Base-by-base conservation (phyloP, 208 protist species). In the Trypanosoma boissoni region DNA sequence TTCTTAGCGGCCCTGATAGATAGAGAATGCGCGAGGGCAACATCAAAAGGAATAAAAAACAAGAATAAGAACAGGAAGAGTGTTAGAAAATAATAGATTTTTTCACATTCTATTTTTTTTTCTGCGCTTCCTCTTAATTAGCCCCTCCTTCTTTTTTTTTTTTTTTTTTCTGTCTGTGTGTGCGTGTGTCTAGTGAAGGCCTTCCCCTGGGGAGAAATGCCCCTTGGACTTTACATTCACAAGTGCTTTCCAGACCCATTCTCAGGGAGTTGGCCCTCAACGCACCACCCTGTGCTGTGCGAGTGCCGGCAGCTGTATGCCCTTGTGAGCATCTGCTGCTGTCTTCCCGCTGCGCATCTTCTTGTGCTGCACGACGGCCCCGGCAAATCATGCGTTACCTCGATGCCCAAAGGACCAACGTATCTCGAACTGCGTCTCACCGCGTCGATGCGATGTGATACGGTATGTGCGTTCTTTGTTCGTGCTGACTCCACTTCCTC, bases 261-360 rank as follows among this genome's bases (percentile, higher is more conserved):
- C 45, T 78, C 85, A 0, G 48, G 71, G 20, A 83, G 90, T 26
- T 95, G 88, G 88, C 85, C 85, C 0, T 68, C 72, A 24, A 92
- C 85, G 10, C 55, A 70, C 44, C 83, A 92, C 50, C 80, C 82
- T 2, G 75, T 86, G n/a, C 73, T 77, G 2, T 89, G 80, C 54
- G 85, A 95, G 58, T 91, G 82, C 55, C 77, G 76, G 21, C 84
- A 95, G 70, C 68, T 95, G 18, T 95, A 95, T 65, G 76, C 75
- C 10, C 81, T 95, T 0, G 88, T 92, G 20, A 81, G 73, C 28
- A 58, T 92, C 21, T 91, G 84, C 72, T 92, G 88, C 74, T 95
- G 85, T 46, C 58, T 92, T 9, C 83, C 85, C 24, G 69, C 74
- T 21, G 72, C 85, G 0, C 88, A 95, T 50, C 74, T 92, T 27